A percentile compares a stretch with the other conserved stretches of the same genome.
Conservation (phyloP, 139 green algal genomes). For the Spirogloea muscicola region DNA sequence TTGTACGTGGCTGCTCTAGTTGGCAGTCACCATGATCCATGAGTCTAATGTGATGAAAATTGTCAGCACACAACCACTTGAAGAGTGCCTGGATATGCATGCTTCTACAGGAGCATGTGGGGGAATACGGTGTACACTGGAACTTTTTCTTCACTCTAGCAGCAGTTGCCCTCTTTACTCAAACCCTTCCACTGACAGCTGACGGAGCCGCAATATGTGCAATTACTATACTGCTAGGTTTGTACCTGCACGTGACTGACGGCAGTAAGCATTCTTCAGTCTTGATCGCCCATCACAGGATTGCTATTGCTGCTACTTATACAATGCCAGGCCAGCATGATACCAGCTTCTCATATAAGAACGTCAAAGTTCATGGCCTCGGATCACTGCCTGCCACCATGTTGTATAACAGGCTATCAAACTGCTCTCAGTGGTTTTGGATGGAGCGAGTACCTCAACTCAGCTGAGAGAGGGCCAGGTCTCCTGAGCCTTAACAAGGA, state of each 20-base stretch:
- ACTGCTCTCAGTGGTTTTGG: background rate
- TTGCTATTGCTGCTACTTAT: background rate
- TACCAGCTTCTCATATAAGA: background rate
- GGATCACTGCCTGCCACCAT: too few relatives aligned
- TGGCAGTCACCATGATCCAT: too few relatives aligned
- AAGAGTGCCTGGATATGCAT: background rate
- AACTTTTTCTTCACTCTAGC: constrained; percentile 94
- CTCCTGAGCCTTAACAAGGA: constrained; percentile 9
- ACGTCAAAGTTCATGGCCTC: too few relatives aligned
- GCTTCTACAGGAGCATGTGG: constrained; percentile 48
- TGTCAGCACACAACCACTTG: too few relatives aligned
- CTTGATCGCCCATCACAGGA: background rate
- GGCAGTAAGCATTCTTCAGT: too few relatives aligned
- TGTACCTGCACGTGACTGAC: too few relatives aligned
- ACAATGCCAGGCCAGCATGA: too few relatives aligned
- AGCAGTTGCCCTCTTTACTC: constrained; percentile 15
- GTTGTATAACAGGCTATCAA: background rate
- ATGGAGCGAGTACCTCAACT: background rate
- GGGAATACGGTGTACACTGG: constrained; percentile 88
- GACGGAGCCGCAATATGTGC: background rate
- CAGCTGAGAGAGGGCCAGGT: background rate
- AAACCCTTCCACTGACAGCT: background rate
- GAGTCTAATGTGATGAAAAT: too few relatives aligned
- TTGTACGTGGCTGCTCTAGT: too few relatives aligned
- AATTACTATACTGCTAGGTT: background rate